Evolutionary conservation across 441 rosid genomes (phyloP).

Genomic region (Populus hybrid): DNA sequence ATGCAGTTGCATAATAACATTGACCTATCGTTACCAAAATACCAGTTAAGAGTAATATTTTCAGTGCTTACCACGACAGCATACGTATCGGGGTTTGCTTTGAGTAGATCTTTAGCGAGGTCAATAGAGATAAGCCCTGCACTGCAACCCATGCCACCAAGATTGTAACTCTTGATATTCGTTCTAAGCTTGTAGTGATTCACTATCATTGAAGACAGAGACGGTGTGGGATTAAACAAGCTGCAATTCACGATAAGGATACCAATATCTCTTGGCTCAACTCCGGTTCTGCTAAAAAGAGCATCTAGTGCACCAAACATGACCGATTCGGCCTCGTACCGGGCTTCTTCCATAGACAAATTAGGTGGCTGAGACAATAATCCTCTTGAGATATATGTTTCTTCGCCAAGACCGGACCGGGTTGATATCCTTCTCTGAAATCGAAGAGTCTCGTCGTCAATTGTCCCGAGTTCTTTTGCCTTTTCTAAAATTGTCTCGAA

Average conservation of each 20-base stretch:
- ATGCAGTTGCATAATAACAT: slow-evolving; percentile 79
- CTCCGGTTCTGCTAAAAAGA: slow-evolving; percentile 62
- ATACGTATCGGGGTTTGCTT: slow-evolving; percentile 59
- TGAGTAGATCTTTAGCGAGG: slow-evolving; percentile 67
- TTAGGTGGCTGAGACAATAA: slow-evolving; percentile 60
- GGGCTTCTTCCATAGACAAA: slow-evolving; percentile 62
- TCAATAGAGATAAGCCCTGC: slow-evolving; percentile 77
- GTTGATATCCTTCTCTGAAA: slow-evolving; percentile 59
- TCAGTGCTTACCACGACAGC: slow-evolving; percentile 83
- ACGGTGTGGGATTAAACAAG: slow-evolving; percentile 79
- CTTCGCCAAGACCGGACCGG: slow-evolving; percentile 77
- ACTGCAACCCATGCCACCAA: slow-evolving; percentile 93
- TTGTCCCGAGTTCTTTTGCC: slow-evolving; percentile 61
- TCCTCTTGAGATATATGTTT: slow-evolving; percentile 70
- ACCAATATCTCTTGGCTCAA: slow-evolving; percentile 58
- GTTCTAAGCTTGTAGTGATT: slow-evolving; percentile 77
- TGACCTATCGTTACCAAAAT: slow-evolving; percentile 70
- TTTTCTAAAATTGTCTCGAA: slow-evolving; percentile 54
- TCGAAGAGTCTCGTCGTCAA: slow-evolving; percentile 51
- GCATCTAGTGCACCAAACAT: slow-evolving; percentile 73
- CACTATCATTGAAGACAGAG: slow-evolving; percentile 85
- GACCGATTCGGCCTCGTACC: slow-evolving; percentile 60
- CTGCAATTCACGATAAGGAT: slow-evolving; percentile 81
- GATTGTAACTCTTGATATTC: slow-evolving; percentile 66
- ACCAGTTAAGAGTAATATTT: slow-evolving; percentile 79